Evolutionary conservation across 306 rosid genomes (phyloP).

Genomic region (Rubus idaeus): DNA sequence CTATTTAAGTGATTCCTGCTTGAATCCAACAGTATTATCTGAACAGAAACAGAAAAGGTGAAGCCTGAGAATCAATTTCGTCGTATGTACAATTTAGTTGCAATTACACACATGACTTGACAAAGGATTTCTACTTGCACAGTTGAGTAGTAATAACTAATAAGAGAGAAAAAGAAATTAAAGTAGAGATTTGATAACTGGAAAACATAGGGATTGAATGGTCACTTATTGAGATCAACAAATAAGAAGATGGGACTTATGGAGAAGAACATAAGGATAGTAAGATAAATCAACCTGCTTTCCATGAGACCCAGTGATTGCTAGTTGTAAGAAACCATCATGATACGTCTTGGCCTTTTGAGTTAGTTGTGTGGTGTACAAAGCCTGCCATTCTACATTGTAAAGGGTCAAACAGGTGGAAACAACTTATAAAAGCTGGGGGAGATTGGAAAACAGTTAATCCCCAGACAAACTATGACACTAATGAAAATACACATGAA

Average conservation of each 20-base stretch:
- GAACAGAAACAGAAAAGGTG: slow-evolving; percentile 30
- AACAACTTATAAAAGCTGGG: slow-evolving; percentile 1
- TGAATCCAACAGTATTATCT: slow-evolving; percentile 68
- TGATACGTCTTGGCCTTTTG: slow-evolving; percentile 88
- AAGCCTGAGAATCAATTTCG: slow-evolving; percentile 17
- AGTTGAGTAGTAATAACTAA: neutral
- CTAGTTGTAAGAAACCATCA: slow-evolving; percentile 64
- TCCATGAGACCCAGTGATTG: slow-evolving; percentile 49
- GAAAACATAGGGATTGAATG: neutral
- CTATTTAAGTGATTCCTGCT: slow-evolving; percentile 55
- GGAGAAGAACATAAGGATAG: slow-evolving; percentile 23
- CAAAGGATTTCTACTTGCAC: slow-evolving; percentile 1
- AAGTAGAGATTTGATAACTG: neutral
- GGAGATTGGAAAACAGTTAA: neutral
- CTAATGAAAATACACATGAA: neutral
- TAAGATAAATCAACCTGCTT: slow-evolving; percentile 57
- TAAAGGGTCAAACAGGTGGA: slow-evolving; percentile 25
- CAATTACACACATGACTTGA: neutral
- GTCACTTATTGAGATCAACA: neutral
- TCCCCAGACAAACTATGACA: slow-evolving; percentile 3
- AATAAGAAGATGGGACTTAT: slow-evolving; percentile 10
- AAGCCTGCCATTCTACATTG: slow-evolving; percentile 69
- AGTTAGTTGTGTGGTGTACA: slow-evolving; percentile 77
- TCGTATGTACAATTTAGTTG: neutral
- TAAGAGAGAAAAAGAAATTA: neutral